These are phyloP conservation scores for Cucurbita argyrosperma DNA, from an alignment of 306 rosid genomes.

Conservation along the genomic window DNA sequence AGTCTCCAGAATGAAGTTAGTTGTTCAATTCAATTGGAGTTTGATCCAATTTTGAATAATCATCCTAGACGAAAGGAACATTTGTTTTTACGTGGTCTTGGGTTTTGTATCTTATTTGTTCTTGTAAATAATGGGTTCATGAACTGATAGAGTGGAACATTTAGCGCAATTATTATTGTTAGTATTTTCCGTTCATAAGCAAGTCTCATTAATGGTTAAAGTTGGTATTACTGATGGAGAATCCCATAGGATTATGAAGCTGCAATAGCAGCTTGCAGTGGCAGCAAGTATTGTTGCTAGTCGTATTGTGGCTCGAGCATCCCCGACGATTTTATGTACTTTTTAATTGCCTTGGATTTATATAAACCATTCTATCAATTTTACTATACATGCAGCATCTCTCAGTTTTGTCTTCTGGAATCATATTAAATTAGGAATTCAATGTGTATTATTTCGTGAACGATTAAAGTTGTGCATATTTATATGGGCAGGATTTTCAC, in stretches of 20 bases:
- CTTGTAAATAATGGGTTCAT: background rate
- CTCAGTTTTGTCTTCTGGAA: background rate
- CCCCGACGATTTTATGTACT: background rate
- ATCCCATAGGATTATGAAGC: background rate
- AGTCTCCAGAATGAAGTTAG: background rate
- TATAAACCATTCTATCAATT: background rate
- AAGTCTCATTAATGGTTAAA: background rate
- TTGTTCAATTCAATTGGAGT: background rate
- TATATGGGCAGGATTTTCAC: conserved; percentile 43
- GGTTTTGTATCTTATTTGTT: background rate
- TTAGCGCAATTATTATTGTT: background rate
- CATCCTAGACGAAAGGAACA: background rate
- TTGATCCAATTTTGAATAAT: background rate
- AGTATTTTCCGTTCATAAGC: background rate
- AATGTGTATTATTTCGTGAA: background rate
- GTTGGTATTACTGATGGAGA: background rate
- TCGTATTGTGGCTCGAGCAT: background rate
- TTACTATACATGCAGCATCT: background rate
- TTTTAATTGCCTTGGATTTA: background rate
- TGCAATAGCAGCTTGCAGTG: background rate
- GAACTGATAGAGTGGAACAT: background rate
- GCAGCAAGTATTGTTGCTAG: background rate
- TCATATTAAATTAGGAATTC: background rate
- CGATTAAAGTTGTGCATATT: background rate
- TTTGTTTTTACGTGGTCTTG: background rate